Evolutionary conservation across 1,284 basidiomycete genomes (phyloP), one percentile per base, ranked within the genome.

Genomic region (Apiotrichum montevideense): DNA sequence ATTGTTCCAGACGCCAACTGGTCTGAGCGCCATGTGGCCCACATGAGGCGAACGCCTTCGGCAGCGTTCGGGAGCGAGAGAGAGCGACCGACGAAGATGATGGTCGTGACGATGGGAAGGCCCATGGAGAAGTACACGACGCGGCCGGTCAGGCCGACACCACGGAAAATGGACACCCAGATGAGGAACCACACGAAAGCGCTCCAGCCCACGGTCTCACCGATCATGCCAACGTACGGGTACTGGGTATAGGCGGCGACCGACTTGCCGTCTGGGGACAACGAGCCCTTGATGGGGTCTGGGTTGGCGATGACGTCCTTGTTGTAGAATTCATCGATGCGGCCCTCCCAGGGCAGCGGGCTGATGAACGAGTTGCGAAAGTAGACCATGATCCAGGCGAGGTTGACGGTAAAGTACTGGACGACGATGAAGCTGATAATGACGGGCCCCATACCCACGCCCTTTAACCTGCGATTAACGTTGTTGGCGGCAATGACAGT

Each of bases 121-220:
- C 64, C 64, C 64, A 65, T 65, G 8, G 62, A 58, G 39, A 65
- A 65, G 56, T 63, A 65, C 11, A 65, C 64, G 33, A 66, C 63
- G 39, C 65, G 54, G 15, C 61, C 63, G 1, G 62, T 63, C 39
- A 62, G 50, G 35, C 63, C 65, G 11, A 64, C 65, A 7, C 63
- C 61, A 9, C 60, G 54, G 42, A 63, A 57, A 56, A 66, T 63
- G 33, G 57, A 62, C 32, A 53, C 35, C 56, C 56, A 57, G 37
- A 57, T 57, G 21, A 57, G 51, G 34, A 49, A 34, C 56, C 56
- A 65, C 5, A 59, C 54, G 40, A 61, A 60, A 0, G 61, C 61
- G n/a, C 39, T 50, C 58, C 61, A 65, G 13, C 64, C 62, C 9
- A 63, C 56, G 0, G 63, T 65, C 46, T 65, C 64, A 14, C 64